Conservation (phyloP, 352 stramenopile species). For the Phytophthora aleatoria region DNA sequence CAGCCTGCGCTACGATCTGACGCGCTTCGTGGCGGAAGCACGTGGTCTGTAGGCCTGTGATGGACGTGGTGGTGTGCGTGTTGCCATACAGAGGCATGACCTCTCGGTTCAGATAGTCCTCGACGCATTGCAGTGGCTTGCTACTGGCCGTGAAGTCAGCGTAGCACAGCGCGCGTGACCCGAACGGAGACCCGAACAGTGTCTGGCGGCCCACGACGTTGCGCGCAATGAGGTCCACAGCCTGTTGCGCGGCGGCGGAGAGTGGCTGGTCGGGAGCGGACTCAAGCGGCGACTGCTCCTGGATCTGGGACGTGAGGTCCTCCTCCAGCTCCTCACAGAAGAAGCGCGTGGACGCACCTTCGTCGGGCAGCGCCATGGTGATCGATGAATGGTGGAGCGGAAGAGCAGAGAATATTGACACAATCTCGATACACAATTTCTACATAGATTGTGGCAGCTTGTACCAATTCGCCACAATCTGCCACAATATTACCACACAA, state of each 20-base stretch:
- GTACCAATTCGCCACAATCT: too few relatives aligned
- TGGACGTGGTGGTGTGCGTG: slow-evolving; percentile 94
- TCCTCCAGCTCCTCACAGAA: slow-evolving; percentile 86
- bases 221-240: slow-evolving; percentile 42
- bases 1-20: slow-evolving; percentile 92
- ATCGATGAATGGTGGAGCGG: not conserved
- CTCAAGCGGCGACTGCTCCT: slow-evolving; percentile 9
- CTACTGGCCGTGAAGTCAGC: slow-evolving; percentile 95
- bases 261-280: slow-evolving; percentile 1
- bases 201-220: slow-evolving; percentile 54
- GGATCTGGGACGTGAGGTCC: slow-evolving; percentile 52
- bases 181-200: slow-evolving; percentile 75
- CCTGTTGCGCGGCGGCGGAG: slow-evolving; percentile 20
- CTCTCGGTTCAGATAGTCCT: slow-evolving; percentile 87
- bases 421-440: too few relatives aligned
- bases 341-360: slow-evolving; percentile 49
- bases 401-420: not conserved
- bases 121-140: slow-evolving; percentile 86
- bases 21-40: slow-evolving; percentile 95
- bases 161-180: slow-evolving; percentile 87
- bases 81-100: slow-evolving; percentile 97
- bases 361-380: slow-evolving; percentile 12
- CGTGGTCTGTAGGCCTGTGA: slow-evolving; percentile 85
- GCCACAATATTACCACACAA: too few relatives aligned
- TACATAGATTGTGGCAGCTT: too few relatives aligned